Evolutionary conservation across 805 yeast genomes (phyloP).

Genomic region (Starmera pachycereana): DNA sequence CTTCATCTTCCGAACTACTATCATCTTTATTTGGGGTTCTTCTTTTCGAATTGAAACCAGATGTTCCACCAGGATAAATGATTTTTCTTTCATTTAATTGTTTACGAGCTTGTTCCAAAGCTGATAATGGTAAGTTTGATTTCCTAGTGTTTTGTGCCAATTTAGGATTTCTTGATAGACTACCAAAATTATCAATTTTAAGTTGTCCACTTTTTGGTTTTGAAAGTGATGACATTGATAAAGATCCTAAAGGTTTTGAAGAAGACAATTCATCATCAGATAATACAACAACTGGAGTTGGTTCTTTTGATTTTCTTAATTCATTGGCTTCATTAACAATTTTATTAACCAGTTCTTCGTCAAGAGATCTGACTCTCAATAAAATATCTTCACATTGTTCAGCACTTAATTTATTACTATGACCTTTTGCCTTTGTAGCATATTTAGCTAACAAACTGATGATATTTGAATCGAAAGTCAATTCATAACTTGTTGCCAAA

Average conservation of each 20-base stretch:
- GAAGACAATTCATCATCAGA: background rate
- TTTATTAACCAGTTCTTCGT: slow-evolving; percentile 42
- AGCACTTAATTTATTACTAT: slow-evolving; percentile 58
- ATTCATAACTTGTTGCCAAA: slow-evolving; percentile 44
- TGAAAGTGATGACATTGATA: slow-evolving; percentile 19
- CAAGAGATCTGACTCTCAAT: slow-evolving; percentile 46
- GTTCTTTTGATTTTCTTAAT: slow-evolving; percentile 22
- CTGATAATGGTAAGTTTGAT: slow-evolving; percentile 21
- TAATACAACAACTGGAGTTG: slow-evolving; percentile 1
- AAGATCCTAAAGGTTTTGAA: slow-evolving; percentile 5
- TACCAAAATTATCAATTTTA: slow-evolving; percentile 28
- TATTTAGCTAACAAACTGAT: slow-evolving; percentile 49
- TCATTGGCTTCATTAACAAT: slow-evolving; percentile 33
- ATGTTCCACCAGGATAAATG: slow-evolving; percentile 38
- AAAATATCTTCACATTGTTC: slow-evolving; percentile 59
- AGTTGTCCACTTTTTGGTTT: slow-evolving; percentile 21
- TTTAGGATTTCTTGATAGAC: slow-evolving; percentile 19
- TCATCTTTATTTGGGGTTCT: slow-evolving; percentile 14
- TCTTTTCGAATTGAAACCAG: slow-evolving; percentile 36
- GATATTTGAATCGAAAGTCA: slow-evolving; percentile 41
- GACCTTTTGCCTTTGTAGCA: slow-evolving; percentile 55
- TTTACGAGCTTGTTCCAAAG: slow-evolving; percentile 28
- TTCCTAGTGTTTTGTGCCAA: slow-evolving; percentile 17
- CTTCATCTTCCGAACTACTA: slow-evolving; percentile 24
- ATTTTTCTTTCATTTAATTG: slow-evolving; percentile 20